Evolutionary conservation across 352 stramenopile genomes (phyloP), one percentile per base, ranked within the genome.

Genomic region (Pythium aphanidermatum): DNA sequence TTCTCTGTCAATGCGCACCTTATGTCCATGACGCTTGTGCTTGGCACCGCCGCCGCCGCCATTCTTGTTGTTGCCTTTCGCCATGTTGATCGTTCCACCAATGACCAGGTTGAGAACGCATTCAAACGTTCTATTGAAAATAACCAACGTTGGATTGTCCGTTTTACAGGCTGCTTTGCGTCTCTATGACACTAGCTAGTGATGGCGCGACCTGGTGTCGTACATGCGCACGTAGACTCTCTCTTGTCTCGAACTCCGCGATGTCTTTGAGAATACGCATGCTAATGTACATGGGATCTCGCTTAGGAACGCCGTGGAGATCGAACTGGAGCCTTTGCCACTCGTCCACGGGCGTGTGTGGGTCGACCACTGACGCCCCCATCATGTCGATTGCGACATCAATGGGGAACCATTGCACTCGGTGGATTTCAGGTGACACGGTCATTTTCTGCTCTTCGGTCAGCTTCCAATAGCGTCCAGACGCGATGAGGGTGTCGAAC

Each of bases 281-380:
- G 32, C 55, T 73, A 28, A 75, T 73, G 49, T 68, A 80, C 68
- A 80, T 80, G 5, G 68, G 65, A 37, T 80, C 68, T 12, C 68
- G 68, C 41, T 58, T 57, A 6, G 33, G 24, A 2, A 80, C 45
- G 23, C 54, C 46, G 46, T 80, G 63, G 9, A 16, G 13, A 11
- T 58, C 51, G 41, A 80, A 80, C 44, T 80, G 54, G 5, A 33
- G 17, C 12, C 47, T 32, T 44, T 80, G 68, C 60, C 68, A 80
- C 7, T 52, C 63, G 42, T 80, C 64, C 17, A 80, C 51, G 12
- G 59, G 53, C 4, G 48, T 55, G 25, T 61, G 32, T 14, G 61
- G 58, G 2, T 58, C 61, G 3, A 71, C 14, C 8, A 70, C 32
- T 25, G 54, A 55, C 11, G 43, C 43, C 3, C 38, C 39, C 63